Base-by-base conservation (phyloP, 352 stramenopile genomes). In the Globisporangium okanoganense region DNA sequence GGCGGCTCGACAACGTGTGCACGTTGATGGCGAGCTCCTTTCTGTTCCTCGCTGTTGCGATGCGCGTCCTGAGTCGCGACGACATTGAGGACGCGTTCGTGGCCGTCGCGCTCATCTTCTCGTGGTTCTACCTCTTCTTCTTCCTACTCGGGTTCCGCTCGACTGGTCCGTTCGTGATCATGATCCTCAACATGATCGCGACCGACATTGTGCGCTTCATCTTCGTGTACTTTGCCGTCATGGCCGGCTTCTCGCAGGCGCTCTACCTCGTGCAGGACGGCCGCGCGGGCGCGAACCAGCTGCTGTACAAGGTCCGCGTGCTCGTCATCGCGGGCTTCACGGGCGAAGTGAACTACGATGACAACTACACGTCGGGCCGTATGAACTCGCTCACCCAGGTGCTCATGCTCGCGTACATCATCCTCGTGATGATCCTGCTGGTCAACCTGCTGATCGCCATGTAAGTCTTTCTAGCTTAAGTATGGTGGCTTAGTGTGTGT, bases 391-490 rank as follows among this genome's bases (percentile, higher is more conserved):
- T 85, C 55, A 82, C 67, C 14, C 66, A 85, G 58, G 35, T 82
- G 18, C 65, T 88, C 43, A 77, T 90, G 61, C 43, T 90, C 31
- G 65, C 64, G 5, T 90, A 90, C 64, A 64, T 90, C 24, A 61
- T 90, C 22, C 69, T 90, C 43, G 76, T 85, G 53, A 78, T 82
- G 68, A 86, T 86, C 24, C 64, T 88, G 38, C 74, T 90, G 33
- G 65, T 90, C 8, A 90, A 87, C 51, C 48, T 88, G 35, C 73
- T 88, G 0, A 87, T 90, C 20, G 78, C 80, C 43, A 88, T 86
- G 78, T 82, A 65, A 29, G 70, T 68, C 6, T 47, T 18, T n/a
- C n/a, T n/a, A n/a, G n/a, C 16, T 47, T 8, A 24, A 3, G 5
- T 6, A 31, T 10, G 22, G 16, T 40, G 20, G 47, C 33, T 12